These are phyloP conservation scores for Sisymbrium altissimum DNA, from an alignment of 345 rosid genomes.

Conservation along the genomic window DNA sequence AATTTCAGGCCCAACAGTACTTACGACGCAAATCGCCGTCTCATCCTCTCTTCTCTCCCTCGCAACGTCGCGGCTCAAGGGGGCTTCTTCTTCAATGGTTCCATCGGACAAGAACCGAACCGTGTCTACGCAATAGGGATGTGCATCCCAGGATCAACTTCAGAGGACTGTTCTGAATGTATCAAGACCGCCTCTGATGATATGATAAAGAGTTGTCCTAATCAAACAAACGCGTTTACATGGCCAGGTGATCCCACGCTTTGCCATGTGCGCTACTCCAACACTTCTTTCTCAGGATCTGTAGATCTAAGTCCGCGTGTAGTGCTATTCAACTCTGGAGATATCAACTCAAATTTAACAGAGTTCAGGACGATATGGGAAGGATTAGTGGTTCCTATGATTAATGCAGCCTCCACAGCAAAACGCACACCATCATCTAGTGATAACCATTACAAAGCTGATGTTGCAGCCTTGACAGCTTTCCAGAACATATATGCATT, in stretches of 20 bases:
- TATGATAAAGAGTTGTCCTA: slow-evolving; percentile 14
- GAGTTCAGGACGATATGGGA: not conserved
- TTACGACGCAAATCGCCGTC: slow-evolving; percentile 23
- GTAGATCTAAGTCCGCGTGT: not conserved
- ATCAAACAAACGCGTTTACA: slow-evolving; percentile 13
- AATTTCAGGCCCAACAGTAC: slow-evolving; percentile 23
- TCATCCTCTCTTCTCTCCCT: slow-evolving; percentile 27
- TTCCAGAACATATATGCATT: not conserved
- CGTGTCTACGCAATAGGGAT: slow-evolving; percentile 26
- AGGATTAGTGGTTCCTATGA: not conserved
- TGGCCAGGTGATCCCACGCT: slow-evolving; percentile 24
- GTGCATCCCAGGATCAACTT: slow-evolving; percentile 30
- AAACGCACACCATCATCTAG: not conserved
- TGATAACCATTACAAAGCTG: not conserved
- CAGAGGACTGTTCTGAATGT: slow-evolving; percentile 16
- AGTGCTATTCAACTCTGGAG: too few relatives aligned
- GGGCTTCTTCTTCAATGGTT: slow-evolving; percentile 25
- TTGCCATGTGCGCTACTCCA: slow-evolving; percentile 44
- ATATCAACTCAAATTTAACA: not conserved
- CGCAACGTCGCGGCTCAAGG: slow-evolving; percentile 10
- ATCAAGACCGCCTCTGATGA: not conserved
- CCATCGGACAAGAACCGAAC: slow-evolving; percentile 20
- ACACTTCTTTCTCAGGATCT: slow-evolving; percentile 16
- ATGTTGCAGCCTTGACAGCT: not conserved
- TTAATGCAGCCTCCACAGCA: not conserved